Base-by-base conservation (phyloP, 140 eudicot genomes). In the Erigeron philadelphicus region DNA sequence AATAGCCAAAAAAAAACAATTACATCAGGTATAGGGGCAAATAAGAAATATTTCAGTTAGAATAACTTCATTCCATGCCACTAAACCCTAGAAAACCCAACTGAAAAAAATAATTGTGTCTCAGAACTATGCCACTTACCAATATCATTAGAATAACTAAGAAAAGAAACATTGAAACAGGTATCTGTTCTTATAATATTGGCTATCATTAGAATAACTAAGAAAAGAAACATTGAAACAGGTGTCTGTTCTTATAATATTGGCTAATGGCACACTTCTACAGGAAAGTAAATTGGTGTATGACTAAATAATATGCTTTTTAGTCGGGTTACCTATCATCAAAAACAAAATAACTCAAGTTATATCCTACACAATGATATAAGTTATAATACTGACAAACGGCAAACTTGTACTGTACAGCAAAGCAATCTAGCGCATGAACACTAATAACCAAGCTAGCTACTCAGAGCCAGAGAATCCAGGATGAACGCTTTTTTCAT, bases 391-490 rank as follows among this genome's bases (percentile, higher is more conserved):
- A 43, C 41, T 58, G 44, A 47, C 75, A 42, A 23, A 59, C 43
- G 38, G 21, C 11, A 47, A 16, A 17, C 21, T 59, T 46, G 41
- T 56, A 72, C 46, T 46, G 41, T 56, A 72, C 46, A 62, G 35
- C 50, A 58, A 23, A 71, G 59, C 23, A 47, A 60, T 35, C 23
- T 11, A 38, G 42, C 31, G 68, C 69, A 71, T 60, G 52, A 62
- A 50, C 55, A 52, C 42, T 23, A 63, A 19, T 48, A 73, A 52
- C 64, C 71, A 73, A 52, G 38, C 9, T 64, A 55, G 70, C 49
- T 48, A 49, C 38, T 8, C n/a, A n/a, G 35, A 25, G 35, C 2
- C 1, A 25, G 35, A 25, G 0, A 25, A 25, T 25, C 35, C 3
- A 25, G 35, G 0, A 25, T 25, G 35, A 25, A 25, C 35, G 3